Evolutionary conservation across 1,284 basidiomycete genomes (phyloP).

Genomic region (Ceratobasidium sp.): DNA sequence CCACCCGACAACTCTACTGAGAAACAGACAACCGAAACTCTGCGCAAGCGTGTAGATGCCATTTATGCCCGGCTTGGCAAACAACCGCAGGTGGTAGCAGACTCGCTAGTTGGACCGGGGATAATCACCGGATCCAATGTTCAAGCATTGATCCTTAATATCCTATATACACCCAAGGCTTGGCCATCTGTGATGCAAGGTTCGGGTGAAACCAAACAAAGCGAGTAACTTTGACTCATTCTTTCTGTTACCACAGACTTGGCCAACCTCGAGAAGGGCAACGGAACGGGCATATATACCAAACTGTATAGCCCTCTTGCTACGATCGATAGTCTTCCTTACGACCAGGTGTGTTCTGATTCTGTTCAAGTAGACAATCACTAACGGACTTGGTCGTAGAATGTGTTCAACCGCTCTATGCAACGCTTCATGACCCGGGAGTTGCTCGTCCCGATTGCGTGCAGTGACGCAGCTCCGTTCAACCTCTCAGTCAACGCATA

Average conservation of each 20-base stretch:
- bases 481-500: constrained; percentile 22
- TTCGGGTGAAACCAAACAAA: not conserved
- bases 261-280: not conserved
- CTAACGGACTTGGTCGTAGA: not conserved
- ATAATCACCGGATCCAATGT: constrained; percentile 46
- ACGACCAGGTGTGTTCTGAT: constrained; percentile 12
- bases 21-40: constrained; percentile 34
- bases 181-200: not conserved
- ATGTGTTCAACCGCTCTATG: constrained; percentile 40
- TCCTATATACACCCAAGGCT: constrained; percentile 33
- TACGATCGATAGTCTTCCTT: not conserved
- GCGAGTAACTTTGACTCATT: constrained; percentile 11
- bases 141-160: constrained; percentile 40
- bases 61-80: constrained; percentile 39
- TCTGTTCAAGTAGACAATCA: not conserved
- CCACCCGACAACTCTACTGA: not conserved
- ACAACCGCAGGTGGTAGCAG: constrained; percentile 42
- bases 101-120: constrained; percentile 47
- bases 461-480: constrained; percentile 18
- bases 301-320: not conserved
- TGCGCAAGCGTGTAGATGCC: constrained; percentile 26
- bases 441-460: constrained; percentile 6
- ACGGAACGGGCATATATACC: constrained; percentile 1
- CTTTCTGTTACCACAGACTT: not conserved
- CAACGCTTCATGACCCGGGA: constrained; percentile 17